Evolutionary conservation across 805 yeast species (phyloP), one percentile per base, ranked within the genome.

Genomic region (Lachancea meyersii): DNA sequence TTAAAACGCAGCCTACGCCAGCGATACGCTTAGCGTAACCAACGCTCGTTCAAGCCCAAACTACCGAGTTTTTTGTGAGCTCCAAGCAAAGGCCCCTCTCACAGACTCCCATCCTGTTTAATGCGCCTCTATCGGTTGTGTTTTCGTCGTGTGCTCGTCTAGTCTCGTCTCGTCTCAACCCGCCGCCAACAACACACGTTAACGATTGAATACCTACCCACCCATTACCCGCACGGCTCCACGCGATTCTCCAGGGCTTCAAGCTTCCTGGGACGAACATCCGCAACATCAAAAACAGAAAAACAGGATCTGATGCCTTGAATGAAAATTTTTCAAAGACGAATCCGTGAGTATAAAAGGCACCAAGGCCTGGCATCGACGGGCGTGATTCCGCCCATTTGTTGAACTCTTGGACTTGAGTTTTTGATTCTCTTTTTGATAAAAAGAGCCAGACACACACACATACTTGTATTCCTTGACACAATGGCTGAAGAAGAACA

Each of bases 401-500:
- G 35, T 32, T 32, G 14, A 10, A 18, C 7, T 10, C 9, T 32
- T 11, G 6, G 7, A 3, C 19, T 17, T 6, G 24, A 17, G 11
- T 8, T 10, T 17, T n/a, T n/a, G 13, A n/a, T 32, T 20, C 24
- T 31, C 22, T 26, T 26, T 26, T 26, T 18, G 32, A 4, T 30
- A n/a, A 18, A 10, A 38, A 14, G 19, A 22, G 30, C 30, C 14
- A 22, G 32, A 30, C 34, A 27, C 35, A 18, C 35, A 24, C 19
- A 20, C 40, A 16, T 9, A 16, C 14, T n/a, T 22, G 26, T 13
- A 38, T 16, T 14, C n/a, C 22, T 38, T 21, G 7, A 26, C 37
- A 39, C 14, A 51, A 63, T 63, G 68, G 59, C 68, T 57, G 64
- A 63, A 49, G 65, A 61, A 60, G 64, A 86, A 88, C 96, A 88